These are phyloP conservation scores for Entomortierella parvispora DNA, from an alignment of 192 early-diverging fungal genomes.

Conservation along the genomic window DNA sequence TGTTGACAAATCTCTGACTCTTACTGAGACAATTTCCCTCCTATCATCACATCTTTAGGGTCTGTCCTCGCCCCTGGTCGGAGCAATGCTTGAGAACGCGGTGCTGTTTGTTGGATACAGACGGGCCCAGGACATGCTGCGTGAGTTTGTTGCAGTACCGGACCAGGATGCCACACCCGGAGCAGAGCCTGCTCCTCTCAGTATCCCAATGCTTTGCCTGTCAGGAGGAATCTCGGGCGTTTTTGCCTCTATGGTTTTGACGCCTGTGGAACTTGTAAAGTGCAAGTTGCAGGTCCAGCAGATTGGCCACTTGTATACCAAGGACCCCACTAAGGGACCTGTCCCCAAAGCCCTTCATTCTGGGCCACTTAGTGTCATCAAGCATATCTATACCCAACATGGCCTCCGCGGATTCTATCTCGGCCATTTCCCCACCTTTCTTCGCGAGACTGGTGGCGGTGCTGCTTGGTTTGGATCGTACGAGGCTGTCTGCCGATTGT, in stretches of 20 bases:
- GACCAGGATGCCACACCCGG: conserved; percentile 17
- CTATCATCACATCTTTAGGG: conserved; percentile 63
- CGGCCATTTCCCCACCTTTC: conserved; percentile 84
- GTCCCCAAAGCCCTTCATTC: conserved; percentile 33
- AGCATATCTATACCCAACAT: conserved; percentile 53
- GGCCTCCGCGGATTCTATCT: conserved; percentile 76
- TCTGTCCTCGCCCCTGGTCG: conserved; percentile 88
- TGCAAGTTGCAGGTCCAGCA: conserved; percentile 96
- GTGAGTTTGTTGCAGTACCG: conserved; percentile 51
- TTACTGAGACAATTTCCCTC: neutral
- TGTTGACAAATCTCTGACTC: no score
- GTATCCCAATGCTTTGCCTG: conserved; percentile 74
- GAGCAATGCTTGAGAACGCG: conserved; percentile 95
- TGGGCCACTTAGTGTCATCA: conserved; percentile 62
- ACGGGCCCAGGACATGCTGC: conserved; percentile 80
- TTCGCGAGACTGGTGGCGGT: conserved; percentile 92
- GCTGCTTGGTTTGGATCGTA: conserved; percentile 98
- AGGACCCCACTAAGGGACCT: conserved; percentile 15
- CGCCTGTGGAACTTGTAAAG: conserved; percentile 96
- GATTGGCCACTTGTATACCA: conserved; percentile 43
- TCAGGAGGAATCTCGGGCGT: conserved; percentile 90
- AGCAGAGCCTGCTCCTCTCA: conserved; percentile 57
- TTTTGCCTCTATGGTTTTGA: conserved; percentile 87
- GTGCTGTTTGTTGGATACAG: conserved; percentile 90
- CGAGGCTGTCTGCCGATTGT: conserved; percentile 72